Conservation (phyloP, 345 rosid genomes). For the Eucalyptus guilfoylei region DNA sequence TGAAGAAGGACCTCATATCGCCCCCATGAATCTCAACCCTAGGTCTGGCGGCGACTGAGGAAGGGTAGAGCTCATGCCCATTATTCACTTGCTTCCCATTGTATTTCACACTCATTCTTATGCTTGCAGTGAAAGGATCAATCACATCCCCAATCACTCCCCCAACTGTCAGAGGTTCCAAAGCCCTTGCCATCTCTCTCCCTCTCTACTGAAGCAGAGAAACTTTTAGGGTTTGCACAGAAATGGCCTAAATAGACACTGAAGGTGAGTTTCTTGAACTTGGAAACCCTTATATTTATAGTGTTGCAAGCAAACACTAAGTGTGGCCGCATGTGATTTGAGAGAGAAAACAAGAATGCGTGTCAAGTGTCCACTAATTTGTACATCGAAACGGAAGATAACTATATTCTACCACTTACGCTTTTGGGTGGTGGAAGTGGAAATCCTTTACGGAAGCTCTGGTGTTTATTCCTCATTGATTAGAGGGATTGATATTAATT, state of each 20-base stretch:
- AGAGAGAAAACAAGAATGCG: neutral
- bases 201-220: neutral
- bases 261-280: neutral
- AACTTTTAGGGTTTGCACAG: neutral
- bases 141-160: conserved; percentile 48
- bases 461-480: neutral
- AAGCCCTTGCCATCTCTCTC: neutral
- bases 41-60: conserved; percentile 25
- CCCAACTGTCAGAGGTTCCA: conserved; percentile 37
- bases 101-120: conserved; percentile 32
- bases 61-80: conserved; percentile 41
- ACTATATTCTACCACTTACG: neutral
- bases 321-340: neutral
- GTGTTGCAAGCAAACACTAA: neutral
- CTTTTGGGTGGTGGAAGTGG: neutral
- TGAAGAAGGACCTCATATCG: conserved; percentile 15
- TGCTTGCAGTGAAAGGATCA: conserved; percentile 29
- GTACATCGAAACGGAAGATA: neutral
- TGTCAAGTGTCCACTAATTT: neutral
- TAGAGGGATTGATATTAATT: neutral
- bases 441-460: neutral
- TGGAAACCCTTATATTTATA: neutral
- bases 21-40: conserved; percentile 41
- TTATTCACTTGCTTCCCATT: conserved; percentile 30
- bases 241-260: neutral